These are phyloP conservation scores for Tricholoma hemisulphureum DNA, from an alignment of 768 basidiomycete species.

Conservation along the genomic window DNA sequence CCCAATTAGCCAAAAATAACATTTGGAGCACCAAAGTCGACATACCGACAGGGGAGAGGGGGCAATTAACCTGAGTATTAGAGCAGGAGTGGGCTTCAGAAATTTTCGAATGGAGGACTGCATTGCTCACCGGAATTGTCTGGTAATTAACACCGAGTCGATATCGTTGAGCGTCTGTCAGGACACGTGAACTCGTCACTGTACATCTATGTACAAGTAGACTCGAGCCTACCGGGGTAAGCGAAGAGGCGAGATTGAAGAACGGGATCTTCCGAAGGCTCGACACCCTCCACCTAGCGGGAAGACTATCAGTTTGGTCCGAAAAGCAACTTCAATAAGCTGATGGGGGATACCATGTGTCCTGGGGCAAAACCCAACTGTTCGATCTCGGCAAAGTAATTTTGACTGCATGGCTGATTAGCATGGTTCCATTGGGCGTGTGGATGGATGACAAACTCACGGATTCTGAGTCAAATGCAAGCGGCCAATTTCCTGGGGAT, in stretches of 20 bases:
- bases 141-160: conserved; percentile 38
- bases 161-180: conserved; percentile 37
- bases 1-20: neutral
- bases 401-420: conserved; percentile 3
- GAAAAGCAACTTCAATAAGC: neutral
- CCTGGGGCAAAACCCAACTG: conserved; percentile 50
- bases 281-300: conserved; percentile 32
- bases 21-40: neutral
- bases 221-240: conserved; percentile 41
- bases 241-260: conserved; percentile 58
- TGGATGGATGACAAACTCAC: conserved; percentile 15
- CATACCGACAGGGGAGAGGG: conserved; percentile 36
- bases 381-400: conserved; percentile 36
- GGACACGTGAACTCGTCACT: neutral
- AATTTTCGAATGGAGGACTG: neutral
- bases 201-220: neutral
- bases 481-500: conserved; percentile 34
- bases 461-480: conserved; percentile 40
- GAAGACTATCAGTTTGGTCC: neutral
- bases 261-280: conserved; percentile 55
- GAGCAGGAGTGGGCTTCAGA: neutral
- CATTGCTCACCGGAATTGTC: conserved; percentile 30
- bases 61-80: conserved; percentile 30
- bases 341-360: conserved; percentile 37
- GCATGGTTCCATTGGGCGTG: neutral